Evolutionary conservation across 2,329 filamentous ascomycete genomes (phyloP).

Genomic region (Aspergillus jensenii): DNA sequence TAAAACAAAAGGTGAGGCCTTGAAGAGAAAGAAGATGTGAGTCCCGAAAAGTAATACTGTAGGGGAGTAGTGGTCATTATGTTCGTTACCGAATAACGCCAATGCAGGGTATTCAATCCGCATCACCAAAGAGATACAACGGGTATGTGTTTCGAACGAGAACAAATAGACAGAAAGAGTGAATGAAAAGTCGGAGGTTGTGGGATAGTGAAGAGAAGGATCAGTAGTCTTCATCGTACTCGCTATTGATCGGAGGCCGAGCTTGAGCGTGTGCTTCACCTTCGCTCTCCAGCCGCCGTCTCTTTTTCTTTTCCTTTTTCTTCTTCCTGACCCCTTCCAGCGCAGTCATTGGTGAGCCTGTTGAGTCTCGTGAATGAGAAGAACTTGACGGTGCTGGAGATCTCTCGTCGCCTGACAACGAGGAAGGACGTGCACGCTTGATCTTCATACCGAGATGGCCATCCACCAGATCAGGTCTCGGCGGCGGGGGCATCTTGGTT

Average conservation of each 20-base stretch:
- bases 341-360: not conserved
- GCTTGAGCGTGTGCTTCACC: not conserved
- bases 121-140: not conserved
- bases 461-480: not conserved
- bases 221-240: not conserved
- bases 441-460: not conserved
- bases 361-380: not conserved
- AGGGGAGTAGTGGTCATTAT: not conserved
- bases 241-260: not conserved
- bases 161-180: not conserved
- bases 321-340: constrained; percentile 3
- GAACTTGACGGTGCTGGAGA: not conserved
- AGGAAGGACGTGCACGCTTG: not conserved
- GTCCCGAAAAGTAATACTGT: not conserved
- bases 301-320: constrained; percentile 20
- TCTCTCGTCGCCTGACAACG: constrained; percentile 3
- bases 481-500: not conserved
- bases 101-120: not conserved
- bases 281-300: constrained; percentile 4
- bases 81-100: constrained; percentile 4
- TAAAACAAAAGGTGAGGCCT: not conserved
- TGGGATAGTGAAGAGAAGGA: not conserved
- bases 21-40: not conserved
- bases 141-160: not conserved
- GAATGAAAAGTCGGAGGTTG: not conserved